Base-by-base conservation (phyloP, 805 yeast species). In the Suhomyces vadensis region DNA sequence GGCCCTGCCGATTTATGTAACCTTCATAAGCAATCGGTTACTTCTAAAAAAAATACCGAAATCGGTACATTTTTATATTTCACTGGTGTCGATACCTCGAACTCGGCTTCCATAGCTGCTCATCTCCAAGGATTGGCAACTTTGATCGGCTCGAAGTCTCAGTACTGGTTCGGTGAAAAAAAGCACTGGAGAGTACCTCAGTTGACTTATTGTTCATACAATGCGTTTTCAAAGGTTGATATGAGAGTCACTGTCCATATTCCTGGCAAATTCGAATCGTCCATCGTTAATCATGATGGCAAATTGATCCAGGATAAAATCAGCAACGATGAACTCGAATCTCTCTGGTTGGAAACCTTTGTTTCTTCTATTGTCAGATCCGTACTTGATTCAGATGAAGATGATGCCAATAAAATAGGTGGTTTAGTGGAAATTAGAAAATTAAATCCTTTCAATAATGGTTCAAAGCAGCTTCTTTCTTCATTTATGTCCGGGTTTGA, bases 391-490 rank as follows among this genome's bases (percentile, higher is more conserved):
- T 62, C 67, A 5, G 87, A 80, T 51, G 89, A 87, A 41, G 89
- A 83, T 36, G 92, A 86, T 43, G 61, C 60, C 35, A 69, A 70
- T 48, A 68, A 68, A 42, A 63, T 61, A 10, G 63, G 83, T 65
- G 67, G 85, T 69, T 56, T 94, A 44, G 95, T 90, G 7, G 96
- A 91, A 59, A 85, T 94, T 29, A 78, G 96, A 52, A 81, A 85
- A 47, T 73, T 88, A 44, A 85, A 89, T 55, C 97, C 97, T 4
- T 77, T 94, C 48, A 58, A 73, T 21, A 67, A 65, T 24, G 67
- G 69, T 7, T 81, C 84, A 2, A 66, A 67, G 42, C 59, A 56
- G 35, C 54, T 68, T 26, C 56, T 71, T 49, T 55, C 60, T 21
- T 61, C 65, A 41, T 88, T 88, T 58, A 60, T 87, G 42, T 66